Base-by-base conservation (phyloP, 805 yeast species). In the Debaryomyces hansenii region DNA sequence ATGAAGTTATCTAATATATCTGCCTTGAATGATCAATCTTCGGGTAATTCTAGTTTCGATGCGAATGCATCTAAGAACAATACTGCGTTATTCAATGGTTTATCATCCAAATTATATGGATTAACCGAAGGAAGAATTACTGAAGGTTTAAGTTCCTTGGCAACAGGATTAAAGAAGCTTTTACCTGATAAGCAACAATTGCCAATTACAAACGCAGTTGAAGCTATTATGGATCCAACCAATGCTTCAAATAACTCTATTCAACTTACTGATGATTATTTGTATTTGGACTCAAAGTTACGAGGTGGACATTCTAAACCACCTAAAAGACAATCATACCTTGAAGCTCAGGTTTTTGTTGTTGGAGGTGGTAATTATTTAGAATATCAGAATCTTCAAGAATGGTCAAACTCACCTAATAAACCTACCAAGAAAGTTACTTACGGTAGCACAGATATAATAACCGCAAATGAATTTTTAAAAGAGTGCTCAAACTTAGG, bases 281-380 rank as follows among this genome's bases (percentile, higher is more conserved):
- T 92, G 47, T 92, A 84, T 62, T 87, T 89, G 59, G 97, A 94
- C 64, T 97, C 99, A 24, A 84, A 82, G 56, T 84, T 89, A 2
- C 79, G 98, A 53, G 98, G 98, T 4, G 85, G 95, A 5, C 91
- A 86, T 57, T 83, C 96, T 3, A 83, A 86, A 56, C 92, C 91
- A 32, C 97, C 97, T 33, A 86, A 83, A 64, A 82, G 96, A 60
- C 87, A 85, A 54, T 72, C 84, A 9, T 90, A 88, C 64, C 83
- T 82, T 48, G 94, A 90, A 54, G 82, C 95, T 1, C 71, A 89
- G 41, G 96, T 94, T 16, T 94, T 94, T 64, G 89, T 91, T 43
- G 91, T 94, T 46, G 99, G 99, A 20, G 99, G 99, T 31, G 98
- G 98, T 40, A 91, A 89, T 66, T 94, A 90, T 63, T 70, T 88